These are phyloP conservation scores for Cryphonectria carpinicola DNA, from an alignment of 2,329 filamentous ascomycete species.

Conservation along the genomic window DNA sequence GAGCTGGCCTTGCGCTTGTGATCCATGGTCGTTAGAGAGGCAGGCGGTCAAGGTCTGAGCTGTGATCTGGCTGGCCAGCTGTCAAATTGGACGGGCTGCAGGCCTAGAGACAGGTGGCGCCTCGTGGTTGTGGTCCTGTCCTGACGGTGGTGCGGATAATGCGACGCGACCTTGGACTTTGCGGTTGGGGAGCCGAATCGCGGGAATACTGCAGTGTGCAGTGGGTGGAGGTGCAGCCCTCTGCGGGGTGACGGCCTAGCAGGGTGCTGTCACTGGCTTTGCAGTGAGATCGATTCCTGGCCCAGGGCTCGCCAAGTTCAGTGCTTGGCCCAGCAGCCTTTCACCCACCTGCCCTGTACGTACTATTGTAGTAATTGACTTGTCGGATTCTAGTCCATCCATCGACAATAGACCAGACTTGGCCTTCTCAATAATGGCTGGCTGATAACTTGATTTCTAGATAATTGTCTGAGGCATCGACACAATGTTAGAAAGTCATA, in stretches of 20 bases:
- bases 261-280: background rate
- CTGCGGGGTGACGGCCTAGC: background rate
- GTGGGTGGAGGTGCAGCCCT: constrained; percentile 4
- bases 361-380: background rate
- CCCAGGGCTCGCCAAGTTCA: background rate
- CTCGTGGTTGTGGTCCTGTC: constrained; percentile 13
- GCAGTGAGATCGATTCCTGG: background rate
- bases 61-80: background rate
- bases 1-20: constrained; percentile 58
- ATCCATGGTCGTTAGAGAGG: constrained; percentile 49
- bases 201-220: constrained; percentile 3
- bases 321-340: background rate
- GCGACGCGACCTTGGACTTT: constrained; percentile 12
- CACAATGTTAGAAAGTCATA: background rate
- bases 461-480: background rate
- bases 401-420: background rate
- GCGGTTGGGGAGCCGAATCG: constrained; percentile 9
- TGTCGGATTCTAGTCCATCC: background rate
- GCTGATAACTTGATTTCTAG: background rate
- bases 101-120: constrained; percentile 1
- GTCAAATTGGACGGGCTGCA: constrained; percentile 14
- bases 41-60: constrained; percentile 19
- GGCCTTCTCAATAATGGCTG: background rate
- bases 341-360: background rate
- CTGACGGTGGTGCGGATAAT: background rate